phyloP scores from a whole-genome alignment of 192 early-diverging fungal species.

The Coemansia aciculifera region DNA sequence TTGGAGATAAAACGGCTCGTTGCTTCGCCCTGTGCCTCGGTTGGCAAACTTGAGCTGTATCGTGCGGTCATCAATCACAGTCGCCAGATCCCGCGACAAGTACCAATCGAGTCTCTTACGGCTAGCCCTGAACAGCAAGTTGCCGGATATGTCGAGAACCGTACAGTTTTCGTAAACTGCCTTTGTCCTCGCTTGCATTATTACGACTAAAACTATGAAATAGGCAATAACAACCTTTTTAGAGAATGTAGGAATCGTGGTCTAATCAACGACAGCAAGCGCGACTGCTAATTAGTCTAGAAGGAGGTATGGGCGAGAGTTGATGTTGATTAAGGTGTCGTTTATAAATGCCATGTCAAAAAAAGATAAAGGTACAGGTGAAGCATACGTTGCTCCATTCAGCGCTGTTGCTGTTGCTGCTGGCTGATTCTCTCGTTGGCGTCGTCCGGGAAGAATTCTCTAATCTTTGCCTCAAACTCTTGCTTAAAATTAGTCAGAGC shows the following conservation, averaged over 20 bases:
- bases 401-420: conserved; percentile 2
- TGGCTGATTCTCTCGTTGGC: conserved; percentile 18
- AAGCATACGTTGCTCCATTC: neutral
- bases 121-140: conserved; percentile 37
- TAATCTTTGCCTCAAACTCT: conserved; percentile 44
- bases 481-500: conserved; percentile 50
- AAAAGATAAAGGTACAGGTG: neutral
- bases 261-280: neutral
- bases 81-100: conserved; percentile 34
- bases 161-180: conserved; percentile 46
- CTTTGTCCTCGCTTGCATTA: conserved; percentile 24
- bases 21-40: conserved; percentile 37
- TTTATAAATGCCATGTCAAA: neutral
- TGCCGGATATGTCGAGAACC: conserved; percentile 44
- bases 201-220: neutral
- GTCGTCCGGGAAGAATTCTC: conserved; percentile 49
- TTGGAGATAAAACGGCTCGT: conserved; percentile 50
- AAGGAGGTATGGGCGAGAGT: neutral
- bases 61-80: conserved; percentile 30
- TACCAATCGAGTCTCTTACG: conserved; percentile 43
- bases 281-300: neutral
- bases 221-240: neutral
- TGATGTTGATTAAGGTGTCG: neutral
- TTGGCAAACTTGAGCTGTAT: conserved; percentile 51
- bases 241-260: neutral